Evolutionary conservation across 1,284 basidiomycete species (phyloP).

Genomic region (Ustilago cynodontis): DNA sequence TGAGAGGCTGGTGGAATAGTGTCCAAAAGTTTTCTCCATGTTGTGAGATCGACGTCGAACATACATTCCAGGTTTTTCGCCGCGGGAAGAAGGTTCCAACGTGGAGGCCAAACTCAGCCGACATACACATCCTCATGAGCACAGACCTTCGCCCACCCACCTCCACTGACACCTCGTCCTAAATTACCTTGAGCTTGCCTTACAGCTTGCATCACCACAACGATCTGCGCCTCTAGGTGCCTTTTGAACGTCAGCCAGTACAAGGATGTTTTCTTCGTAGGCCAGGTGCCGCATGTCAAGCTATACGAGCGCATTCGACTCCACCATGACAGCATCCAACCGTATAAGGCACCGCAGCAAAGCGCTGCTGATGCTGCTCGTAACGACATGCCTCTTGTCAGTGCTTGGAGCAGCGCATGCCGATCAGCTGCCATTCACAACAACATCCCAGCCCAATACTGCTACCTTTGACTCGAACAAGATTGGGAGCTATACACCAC

Average conservation of each 20-base stretch:
- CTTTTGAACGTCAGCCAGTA: background rate
- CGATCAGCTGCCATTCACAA: constrained; percentile 19
- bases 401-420: constrained; percentile 19
- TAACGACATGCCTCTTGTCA: constrained; percentile 24
- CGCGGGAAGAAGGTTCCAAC: background rate
- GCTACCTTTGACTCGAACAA: constrained; percentile 7
- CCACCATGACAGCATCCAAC: constrained; percentile 18
- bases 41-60: constrained; percentile 3
- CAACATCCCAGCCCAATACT: background rate
- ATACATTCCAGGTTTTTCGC: too few relatives aligned
- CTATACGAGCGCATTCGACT: background rate
- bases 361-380: constrained; percentile 26
- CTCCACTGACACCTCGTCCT: background rate
- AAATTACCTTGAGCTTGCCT: background rate
- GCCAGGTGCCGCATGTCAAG: background rate
- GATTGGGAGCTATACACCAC: constrained; percentile 11
- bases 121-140: constrained; percentile 4
- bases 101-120: constrained; percentile 14
- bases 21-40: too few relatives aligned
- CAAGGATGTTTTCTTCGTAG: background rate
- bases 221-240: too few relatives aligned
- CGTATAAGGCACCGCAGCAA: constrained; percentile 16
- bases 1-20: too few relatives aligned
- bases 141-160: constrained; percentile 12
- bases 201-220: background rate